Evolutionary conservation across 306 rosid species (phyloP).

Genomic region (Cucurbita maxima): DNA sequence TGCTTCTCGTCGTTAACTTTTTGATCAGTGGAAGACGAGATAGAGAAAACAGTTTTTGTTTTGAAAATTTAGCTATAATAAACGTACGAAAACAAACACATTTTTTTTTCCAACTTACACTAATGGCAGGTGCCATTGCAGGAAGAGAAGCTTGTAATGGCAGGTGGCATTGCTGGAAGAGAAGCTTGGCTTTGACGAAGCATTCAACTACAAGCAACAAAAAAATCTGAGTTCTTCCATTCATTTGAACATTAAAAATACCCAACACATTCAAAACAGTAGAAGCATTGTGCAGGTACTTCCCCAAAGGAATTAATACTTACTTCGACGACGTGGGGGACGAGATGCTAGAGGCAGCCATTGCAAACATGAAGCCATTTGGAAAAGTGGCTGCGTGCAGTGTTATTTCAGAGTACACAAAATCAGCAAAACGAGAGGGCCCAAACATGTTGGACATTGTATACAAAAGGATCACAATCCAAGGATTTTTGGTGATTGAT

Average conservation of each 20-base stretch:
- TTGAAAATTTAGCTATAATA: too few species aligned
- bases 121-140: too few species aligned
- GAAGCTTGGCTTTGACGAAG: constrained; percentile 56
- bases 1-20: too few species aligned
- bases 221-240: neutral
- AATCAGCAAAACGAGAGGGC: constrained; percentile 22
- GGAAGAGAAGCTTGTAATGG: too few species aligned
- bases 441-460: constrained; percentile 41
- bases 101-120: too few species aligned
- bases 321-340: constrained; percentile 74
- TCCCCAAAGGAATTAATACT: constrained; percentile 57
- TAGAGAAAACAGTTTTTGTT: too few species aligned
- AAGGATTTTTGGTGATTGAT: constrained; percentile 40
- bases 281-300: constrained; percentile 19
- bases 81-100: too few species aligned
- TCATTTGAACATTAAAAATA: neutral
- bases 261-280: too few species aligned
- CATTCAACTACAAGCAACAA: constrained; percentile 72
- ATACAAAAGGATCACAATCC: constrained; percentile 43
- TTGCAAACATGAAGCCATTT: constrained; percentile 38
- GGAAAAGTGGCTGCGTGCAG: constrained; percentile 61
- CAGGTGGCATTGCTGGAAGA: constrained; percentile 48
- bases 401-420: constrained; percentile 40
- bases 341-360: constrained; percentile 49
- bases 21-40: too few species aligned